Base-by-base conservation (phyloP, 257 asterid species). In the Solanum pennellii region DNA sequence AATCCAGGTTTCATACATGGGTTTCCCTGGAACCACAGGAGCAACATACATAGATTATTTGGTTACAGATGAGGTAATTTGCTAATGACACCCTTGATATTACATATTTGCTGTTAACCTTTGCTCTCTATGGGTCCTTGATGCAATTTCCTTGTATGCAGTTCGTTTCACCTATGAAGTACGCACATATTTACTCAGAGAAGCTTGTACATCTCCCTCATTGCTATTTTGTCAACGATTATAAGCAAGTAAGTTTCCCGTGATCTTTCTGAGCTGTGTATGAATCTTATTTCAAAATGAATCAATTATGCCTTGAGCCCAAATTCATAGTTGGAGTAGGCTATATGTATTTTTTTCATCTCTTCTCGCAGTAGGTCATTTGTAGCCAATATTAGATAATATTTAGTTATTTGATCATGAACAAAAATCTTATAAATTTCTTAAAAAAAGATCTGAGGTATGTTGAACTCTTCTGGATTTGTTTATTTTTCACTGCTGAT, bases 1-100 rank as follows among this genome's bases (percentile, higher is more conserved):
- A 29, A 94, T 97, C 92, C 99, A 97, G 94, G 99, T 97, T 88
- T 97, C 99, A 33, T 97, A 97, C 86, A 97, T 97, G 99, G 99
- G 99, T 83, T 97, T 97, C 89, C 99, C 99, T 33, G 99, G 99
- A 88, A 97, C 99, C 83, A 97, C 99, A 0, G 99, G 99, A 90
- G 99, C 99, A 15, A 80, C 88, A 87, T 97, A 97, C 91, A 96
- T 97, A 88, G 94, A 97, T 71, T 97, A 97, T 91, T 92, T 97
- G 93, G 99, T 97, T 47, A 92, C 99, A 5, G 99, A 97, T 89
- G 99, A 96, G 99, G 99, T 96, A 86, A 52, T 39, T 2, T 47
- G 80, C 31, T 60, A 16, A 69, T 86, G 56, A 45, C 68, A 10
- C 45, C 82, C 84, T 47, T 35, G 82, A 83, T 44, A 82, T 79